A percentile compares a stretch with the other conserved stretches of the same genome.
Conservation (phyloP, 306 rosid species). For the Abrus pulchellus region DNA sequence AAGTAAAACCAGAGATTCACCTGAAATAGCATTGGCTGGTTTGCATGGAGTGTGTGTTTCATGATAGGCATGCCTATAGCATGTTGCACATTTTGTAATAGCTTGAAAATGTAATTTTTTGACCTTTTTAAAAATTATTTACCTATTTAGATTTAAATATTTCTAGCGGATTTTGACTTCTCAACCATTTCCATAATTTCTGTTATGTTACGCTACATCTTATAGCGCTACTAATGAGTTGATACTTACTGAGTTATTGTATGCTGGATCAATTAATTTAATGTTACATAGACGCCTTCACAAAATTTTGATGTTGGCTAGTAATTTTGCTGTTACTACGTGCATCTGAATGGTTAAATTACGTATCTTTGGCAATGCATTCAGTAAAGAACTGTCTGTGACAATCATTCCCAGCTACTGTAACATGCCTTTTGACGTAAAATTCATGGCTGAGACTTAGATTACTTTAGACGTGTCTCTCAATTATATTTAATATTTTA, state of each 20-base stretch:
- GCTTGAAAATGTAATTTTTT: constrained; percentile 52
- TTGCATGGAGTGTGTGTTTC: constrained; percentile 46
- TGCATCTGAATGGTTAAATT: background rate
- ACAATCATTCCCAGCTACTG: no score
- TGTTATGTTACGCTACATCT: constrained; percentile 20
- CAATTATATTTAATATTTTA: no score
- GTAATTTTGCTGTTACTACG: background rate
- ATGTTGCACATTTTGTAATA: constrained; percentile 43
- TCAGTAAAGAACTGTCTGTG: background rate
- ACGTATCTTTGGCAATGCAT: background rate
- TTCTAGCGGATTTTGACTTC: constrained; percentile 43
- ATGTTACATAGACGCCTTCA: background rate
- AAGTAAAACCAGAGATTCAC: constrained; percentile 62
- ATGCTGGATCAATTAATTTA: constrained; percentile 2
- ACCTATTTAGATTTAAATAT: constrained; percentile 18
- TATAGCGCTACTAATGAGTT: constrained; percentile 28
- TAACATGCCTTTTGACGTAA: no score
- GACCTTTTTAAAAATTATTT: constrained; percentile 36
- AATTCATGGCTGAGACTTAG: no score
- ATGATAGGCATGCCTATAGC: constrained; percentile 29
- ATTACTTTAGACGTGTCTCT: no score
- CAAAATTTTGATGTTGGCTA: background rate
- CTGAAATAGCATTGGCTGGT: constrained; percentile 1
- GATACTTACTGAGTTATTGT: constrained; percentile 36
- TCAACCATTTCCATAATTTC: constrained; percentile 35